phyloP scores from a whole-genome alignment of 768 basidiomycete genomes.

The Hypsizygus marmoreus region DNA sequence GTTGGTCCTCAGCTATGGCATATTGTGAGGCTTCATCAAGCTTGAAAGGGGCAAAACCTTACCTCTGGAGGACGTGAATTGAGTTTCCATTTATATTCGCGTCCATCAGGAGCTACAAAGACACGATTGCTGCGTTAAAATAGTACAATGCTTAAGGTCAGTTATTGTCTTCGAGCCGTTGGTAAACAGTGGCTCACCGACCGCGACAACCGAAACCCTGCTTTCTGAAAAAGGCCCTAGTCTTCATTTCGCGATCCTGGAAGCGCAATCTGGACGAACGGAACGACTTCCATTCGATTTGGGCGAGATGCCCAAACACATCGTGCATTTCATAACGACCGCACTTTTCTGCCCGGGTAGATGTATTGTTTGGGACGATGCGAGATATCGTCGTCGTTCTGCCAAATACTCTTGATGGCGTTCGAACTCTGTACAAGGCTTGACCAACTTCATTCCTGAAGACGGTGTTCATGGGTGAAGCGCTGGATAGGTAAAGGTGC shows the following conservation, averaged over 20 bases:
- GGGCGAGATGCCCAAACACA: slow-evolving; percentile 19
- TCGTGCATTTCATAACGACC: slow-evolving; percentile 5
- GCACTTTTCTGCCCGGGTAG: background rate
- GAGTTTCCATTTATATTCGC: slow-evolving; percentile 24
- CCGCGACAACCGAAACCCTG: slow-evolving; percentile 22
- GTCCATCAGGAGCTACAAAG: slow-evolving; percentile 24
- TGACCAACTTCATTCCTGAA: slow-evolving; percentile 24
- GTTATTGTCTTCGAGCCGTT: too few species aligned
- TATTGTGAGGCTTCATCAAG: background rate
- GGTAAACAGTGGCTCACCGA: slow-evolving; percentile 14
- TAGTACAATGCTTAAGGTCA: background rate
- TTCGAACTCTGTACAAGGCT: slow-evolving; percentile 22
- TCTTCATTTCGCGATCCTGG: slow-evolving; percentile 19
- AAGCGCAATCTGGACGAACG: slow-evolving; percentile 19
- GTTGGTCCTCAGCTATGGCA: slow-evolving; percentile 17
- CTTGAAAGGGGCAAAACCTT: background rate
- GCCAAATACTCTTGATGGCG: slow-evolving; percentile 19
- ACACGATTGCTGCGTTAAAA: slow-evolving; percentile 25
- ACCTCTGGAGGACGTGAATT: slow-evolving; percentile 18
- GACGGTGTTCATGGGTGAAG: slow-evolving; percentile 21
- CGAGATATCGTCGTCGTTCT: slow-evolving; percentile 20
- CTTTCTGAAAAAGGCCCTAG: slow-evolving; percentile 25
- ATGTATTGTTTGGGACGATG: slow-evolving; percentile 8
- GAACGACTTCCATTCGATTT: slow-evolving; percentile 24
- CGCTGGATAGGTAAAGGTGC: slow-evolving; percentile 24